Base-by-base conservation (phyloP, 1,284 basidiomycete genomes). In the Cryptococcus sp. region DNA sequence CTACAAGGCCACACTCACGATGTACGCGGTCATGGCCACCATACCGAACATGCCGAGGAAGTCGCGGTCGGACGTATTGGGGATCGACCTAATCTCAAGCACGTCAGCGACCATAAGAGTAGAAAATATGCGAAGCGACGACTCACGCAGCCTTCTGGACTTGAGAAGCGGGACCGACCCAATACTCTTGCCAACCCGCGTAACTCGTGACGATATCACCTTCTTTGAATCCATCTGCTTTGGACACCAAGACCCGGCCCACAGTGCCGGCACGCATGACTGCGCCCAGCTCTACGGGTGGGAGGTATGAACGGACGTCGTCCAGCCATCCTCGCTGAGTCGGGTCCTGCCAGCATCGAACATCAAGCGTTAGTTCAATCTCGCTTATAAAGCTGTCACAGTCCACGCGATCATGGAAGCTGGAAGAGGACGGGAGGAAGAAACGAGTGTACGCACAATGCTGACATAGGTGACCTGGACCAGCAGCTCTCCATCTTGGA, bases 321-420 rank as follows among this genome's bases (percentile, higher is more conserved):
- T 83, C 84, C 52, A 95, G 70, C 83, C 88, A 94, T 11, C 85
- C 87, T 38, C 91, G 84, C 89, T 93, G 92, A 0, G 89, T 89
- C 37, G 91, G 89, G 69, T 93, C 91, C 73, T 74, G 56, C n/a
- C 25, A 26, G 45, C 49, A 58, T 15, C n/a, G n/a, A 49, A 53
- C 45, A 55, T 50, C 53, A 26, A 26, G 26, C n/a, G 20, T 34
- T 8, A 39, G 29, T 13, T 34, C 29, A 34, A 2, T 34, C 29
- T 13, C 29, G n/a, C n/a, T n/a, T n/a, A n/a, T n/a, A n/a, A n/a
- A n/a, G n/a, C n/a, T n/a, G n/a, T n/a, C n/a, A n/a, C n/a, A n/a
- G n/a, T n/a, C n/a, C n/a, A n/a, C n/a, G n/a, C n/a, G n/a, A n/a
- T n/a, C n/a, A n/a, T n/a, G n/a, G n/a, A n/a, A 34, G 13, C 5